Conservation (phyloP, 768 basidiomycete genomes). For the Cystobasidium onofrii region DNA sequence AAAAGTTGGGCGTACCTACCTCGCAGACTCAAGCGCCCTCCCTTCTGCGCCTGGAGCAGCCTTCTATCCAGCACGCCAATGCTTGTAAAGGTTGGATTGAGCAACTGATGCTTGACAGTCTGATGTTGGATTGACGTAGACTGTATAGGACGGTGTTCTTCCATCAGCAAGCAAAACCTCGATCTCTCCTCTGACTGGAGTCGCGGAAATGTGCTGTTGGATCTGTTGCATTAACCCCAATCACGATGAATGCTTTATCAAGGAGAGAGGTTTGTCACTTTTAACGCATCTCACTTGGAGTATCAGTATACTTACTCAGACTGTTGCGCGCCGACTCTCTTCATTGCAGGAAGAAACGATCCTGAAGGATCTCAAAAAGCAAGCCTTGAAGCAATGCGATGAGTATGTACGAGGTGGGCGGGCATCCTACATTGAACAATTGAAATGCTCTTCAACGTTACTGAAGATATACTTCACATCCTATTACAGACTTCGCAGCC, state of each 20-base stretch:
- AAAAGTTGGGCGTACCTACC: neutral
- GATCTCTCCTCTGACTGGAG: neutral
- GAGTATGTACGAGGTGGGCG: slow-evolving; percentile 60
- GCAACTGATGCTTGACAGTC: too few relatives aligned
- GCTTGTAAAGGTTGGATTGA: too few relatives aligned
- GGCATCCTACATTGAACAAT: neutral
- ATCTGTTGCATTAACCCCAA: neutral
- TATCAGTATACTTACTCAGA: too few relatives aligned
- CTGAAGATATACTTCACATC: neutral
- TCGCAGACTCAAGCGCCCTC: neutral
- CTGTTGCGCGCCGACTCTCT: neutral
- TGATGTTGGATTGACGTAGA: neutral
- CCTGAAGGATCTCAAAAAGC: slow-evolving; percentile 68
- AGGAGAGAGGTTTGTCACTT: slow-evolving; percentile 55
- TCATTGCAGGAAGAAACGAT: slow-evolving; percentile 60
- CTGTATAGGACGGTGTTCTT: neutral
- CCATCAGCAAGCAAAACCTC: neutral
- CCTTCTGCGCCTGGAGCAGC: too few relatives aligned
- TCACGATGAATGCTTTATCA: slow-evolving; percentile 68
- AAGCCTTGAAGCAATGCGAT: slow-evolving; percentile 71
- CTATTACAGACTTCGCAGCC: slow-evolving; percentile 63
- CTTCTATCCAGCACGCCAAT: neutral
- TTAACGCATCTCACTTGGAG: too few relatives aligned
- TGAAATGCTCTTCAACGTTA: too few relatives aligned
- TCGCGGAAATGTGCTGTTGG: neutral